Evolutionary conservation across 106 monocot species (phyloP).

Genomic region (Ottelia alismoides): DNA sequence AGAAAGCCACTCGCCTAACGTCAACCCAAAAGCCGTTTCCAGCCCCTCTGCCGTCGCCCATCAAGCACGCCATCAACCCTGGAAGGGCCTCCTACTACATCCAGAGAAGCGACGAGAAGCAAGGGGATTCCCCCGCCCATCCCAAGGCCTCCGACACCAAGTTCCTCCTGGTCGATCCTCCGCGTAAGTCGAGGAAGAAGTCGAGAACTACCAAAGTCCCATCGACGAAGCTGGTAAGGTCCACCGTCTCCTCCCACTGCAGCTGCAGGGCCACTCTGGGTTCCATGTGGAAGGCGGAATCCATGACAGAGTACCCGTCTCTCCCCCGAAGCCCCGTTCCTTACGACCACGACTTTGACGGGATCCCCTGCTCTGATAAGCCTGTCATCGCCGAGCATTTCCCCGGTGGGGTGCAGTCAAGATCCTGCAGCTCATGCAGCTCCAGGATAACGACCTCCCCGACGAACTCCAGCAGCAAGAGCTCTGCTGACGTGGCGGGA

Average conservation of each 20-base stretch:
- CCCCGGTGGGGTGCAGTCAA: too few species aligned
- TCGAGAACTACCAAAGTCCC: conserved; percentile 1
- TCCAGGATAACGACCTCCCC: not conserved
- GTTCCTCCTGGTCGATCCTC: conserved; percentile 13
- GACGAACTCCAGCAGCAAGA: not conserved
- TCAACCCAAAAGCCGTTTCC: too few species aligned
- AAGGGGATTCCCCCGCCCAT: conserved; percentile 6
- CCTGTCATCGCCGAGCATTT: not conserved
- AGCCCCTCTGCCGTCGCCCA: too few species aligned
- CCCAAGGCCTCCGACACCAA: conserved; percentile 12
- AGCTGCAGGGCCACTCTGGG: too few species aligned
- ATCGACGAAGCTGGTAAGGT: conserved; percentile 6
- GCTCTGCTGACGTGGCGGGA: not conserved
- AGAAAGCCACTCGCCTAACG: not conserved
- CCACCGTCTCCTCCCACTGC: too few species aligned
- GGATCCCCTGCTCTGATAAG: not conserved
- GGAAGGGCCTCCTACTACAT: conserved; percentile 55
- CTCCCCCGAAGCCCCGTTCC: not conserved
- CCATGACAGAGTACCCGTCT: not conserved
- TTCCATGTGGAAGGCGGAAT: not conserved
- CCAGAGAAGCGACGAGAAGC: conserved; percentile 16
- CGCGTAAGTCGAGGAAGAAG: conserved; percentile 22
- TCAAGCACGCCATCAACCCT: too few species aligned
- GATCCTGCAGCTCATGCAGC: not conserved
- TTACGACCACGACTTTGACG: not conserved